These are phyloP conservation scores for Phyllosticta citriasiana DNA, from an alignment of 2,329 filamentous ascomycete species.

Conservation along the genomic window DNA sequence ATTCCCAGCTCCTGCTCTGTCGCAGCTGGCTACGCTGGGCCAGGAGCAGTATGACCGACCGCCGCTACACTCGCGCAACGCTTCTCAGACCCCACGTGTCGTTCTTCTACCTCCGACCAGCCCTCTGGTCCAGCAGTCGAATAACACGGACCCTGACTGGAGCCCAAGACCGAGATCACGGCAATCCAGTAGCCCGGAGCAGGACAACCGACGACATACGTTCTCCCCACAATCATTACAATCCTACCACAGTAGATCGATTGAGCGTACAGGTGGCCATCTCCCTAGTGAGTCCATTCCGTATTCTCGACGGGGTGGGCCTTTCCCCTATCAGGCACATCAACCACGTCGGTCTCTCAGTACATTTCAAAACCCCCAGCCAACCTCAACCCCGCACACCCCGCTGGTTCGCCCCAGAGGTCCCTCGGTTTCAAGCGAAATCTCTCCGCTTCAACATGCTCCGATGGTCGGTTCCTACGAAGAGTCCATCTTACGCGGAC, in stretches of 20 bases:
- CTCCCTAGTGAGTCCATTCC: slow-evolving; percentile 18
- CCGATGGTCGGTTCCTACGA: slow-evolving; percentile 98
- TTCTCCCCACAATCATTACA: slow-evolving; percentile 54
- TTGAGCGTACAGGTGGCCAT: slow-evolving; percentile 13
- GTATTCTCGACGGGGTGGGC: slow-evolving; percentile 47
- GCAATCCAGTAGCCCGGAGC: slow-evolving; percentile 36
- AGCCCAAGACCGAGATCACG: slow-evolving; percentile 34
- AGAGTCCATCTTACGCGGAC: slow-evolving; percentile 85
- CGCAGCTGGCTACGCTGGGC: slow-evolving; percentile 2
- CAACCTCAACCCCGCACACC: slow-evolving; percentile 33
- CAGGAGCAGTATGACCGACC: slow-evolving; percentile 21
- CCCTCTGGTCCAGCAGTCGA: slow-evolving; percentile 79
- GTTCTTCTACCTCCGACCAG: slow-evolving; percentile 82
- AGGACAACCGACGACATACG: slow-evolving; percentile 56
- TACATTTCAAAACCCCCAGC: slow-evolving; percentile 38
- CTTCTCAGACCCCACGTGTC: slow-evolving; percentile 62
- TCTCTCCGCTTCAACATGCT: slow-evolving; percentile 72
- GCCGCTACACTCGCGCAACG: slow-evolving; percentile 27
- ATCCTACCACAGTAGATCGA: slow-evolving; percentile 33
- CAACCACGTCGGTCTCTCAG: slow-evolving; percentile 67
- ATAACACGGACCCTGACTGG: slow-evolving; percentile 66
- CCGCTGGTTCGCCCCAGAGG: slow-evolving; percentile 45
- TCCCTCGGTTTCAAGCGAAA: slow-evolving; percentile 59
- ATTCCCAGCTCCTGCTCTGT: slow-evolving; percentile 31
- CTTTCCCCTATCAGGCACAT: slow-evolving; percentile 63